Evolutionary conservation across 2,329 filamentous ascomycete species (phyloP).

Genomic region (Aureobasidium sp.): DNA sequence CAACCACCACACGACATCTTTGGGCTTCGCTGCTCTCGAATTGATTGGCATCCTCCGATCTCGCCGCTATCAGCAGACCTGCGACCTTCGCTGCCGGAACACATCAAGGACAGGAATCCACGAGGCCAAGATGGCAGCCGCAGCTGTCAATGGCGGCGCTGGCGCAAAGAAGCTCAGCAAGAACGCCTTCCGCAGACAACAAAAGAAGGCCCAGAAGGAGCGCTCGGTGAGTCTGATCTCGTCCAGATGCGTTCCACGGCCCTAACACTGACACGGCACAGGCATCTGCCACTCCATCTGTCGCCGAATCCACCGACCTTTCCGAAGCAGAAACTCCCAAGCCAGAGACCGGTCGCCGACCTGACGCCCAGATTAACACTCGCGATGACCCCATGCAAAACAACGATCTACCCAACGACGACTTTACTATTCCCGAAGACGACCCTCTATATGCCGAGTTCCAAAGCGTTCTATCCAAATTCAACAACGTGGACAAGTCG

Average conservation of each 20-base stretch:
- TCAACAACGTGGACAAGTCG: conserved; percentile 50
- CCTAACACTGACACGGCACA: conserved; percentile 25
- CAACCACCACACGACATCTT: background rate
- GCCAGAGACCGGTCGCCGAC: conserved; percentile 14
- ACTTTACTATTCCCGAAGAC: conserved; percentile 24
- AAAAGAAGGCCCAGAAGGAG: conserved; percentile 83
- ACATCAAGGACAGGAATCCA: background rate
- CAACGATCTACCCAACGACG: conserved; percentile 22
- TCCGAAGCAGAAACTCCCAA: conserved; percentile 16
- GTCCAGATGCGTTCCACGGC: conserved; percentile 17
- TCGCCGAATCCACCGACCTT: conserved; percentile 15
- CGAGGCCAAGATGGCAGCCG: conserved; percentile 27
- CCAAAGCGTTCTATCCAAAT: conserved; percentile 74
- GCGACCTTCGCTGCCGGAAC: background rate
- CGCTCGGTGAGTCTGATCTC: conserved; percentile 43
- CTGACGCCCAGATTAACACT: conserved; percentile 7
- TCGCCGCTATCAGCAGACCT: background rate
- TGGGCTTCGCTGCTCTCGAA: background rate
- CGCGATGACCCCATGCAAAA: conserved; percentile 21
- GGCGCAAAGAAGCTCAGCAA: conserved; percentile 66
- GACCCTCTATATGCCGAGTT: conserved; percentile 79
- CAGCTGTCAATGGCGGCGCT: conserved; percentile 25
- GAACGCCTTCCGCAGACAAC: conserved; percentile 85
- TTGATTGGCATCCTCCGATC: background rate
- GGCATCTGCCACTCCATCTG: conserved; percentile 22